Base-by-base conservation (phyloP, 176 grass and related monocot species). In the Paspalum vaginatum region DNA sequence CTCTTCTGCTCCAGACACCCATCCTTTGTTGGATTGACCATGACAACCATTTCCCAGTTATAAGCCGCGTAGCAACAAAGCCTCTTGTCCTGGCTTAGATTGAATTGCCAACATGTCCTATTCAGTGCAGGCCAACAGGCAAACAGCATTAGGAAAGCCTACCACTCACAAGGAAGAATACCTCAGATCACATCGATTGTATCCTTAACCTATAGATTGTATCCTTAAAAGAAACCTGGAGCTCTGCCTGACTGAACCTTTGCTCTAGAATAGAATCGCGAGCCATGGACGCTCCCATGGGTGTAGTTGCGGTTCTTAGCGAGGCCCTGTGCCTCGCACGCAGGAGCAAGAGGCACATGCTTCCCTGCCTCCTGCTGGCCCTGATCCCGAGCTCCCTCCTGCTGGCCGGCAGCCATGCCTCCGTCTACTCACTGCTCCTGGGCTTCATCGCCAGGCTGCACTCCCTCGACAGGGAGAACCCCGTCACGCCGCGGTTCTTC, bases 401-500 rank as follows among this genome's bases (percentile, higher is more conserved):
- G 12, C 63, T 82, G 6, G 5, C 83, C 32, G 71, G 52, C 56
- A 9, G 37, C 74, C 70, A 78, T 20, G 32, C 65, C 40, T 56
- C 85, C 65, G 70, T 66, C 7, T 83, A 72, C 24, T 46, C 65
- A 14, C 16, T 58, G 0, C 56, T 87, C 24, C 21, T 87, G 0
- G 75, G 42, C 65, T 72, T 87, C 60, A 26, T 87, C 79, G 70
- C 81, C 46, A 87, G 46, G 47, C 79, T 87, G 6, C 59, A 73
- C 64, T 22, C 76, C 73, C 73, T 87, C 13, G 68, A 24, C 17
- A 5, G 53, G 56, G 67, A 83, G 39, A 10, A 83, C 56, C 79
- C 85, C 7, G 40, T 12, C 79, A 87, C 79, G 14, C 86, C 86
- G 17, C 79, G 72, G 25, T 83, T 84, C 86, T 84, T 51, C 59